These are phyloP conservation scores for Nakazawaea ernobii DNA, from an alignment of 805 yeast species.

Conservation along the genomic window DNA sequence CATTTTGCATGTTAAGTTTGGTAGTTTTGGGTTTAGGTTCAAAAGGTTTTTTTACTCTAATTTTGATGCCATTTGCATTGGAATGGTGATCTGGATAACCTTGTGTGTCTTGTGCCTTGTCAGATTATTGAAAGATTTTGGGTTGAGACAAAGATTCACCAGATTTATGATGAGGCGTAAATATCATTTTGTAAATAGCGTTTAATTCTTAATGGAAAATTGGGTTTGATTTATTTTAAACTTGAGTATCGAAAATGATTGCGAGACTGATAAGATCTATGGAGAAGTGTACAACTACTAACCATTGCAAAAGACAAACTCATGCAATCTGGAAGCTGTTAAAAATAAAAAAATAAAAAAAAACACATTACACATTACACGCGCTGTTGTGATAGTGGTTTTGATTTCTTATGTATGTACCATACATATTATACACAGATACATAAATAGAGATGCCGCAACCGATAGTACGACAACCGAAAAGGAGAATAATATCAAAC, in stretches of 20 bases:
- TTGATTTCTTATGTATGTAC: no score
- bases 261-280: no score
- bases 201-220: neutral
- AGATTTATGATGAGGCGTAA: slow-evolving; percentile 4
- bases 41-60: slow-evolving; percentile 7
- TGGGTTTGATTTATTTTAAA: no score
- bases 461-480: neutral
- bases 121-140: slow-evolving; percentile 6
- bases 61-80: slow-evolving; percentile 7
- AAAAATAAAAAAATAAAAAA: no score
- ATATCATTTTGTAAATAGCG: slow-evolving; percentile 3
- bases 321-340: no score
- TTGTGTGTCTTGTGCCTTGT: neutral
- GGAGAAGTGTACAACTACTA: no score
- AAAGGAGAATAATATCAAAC: slow-evolving; percentile 1
- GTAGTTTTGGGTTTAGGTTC: neutral
- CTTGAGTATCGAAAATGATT: no score
- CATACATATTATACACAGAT: no score
- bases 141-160: neutral
- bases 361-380: no score
- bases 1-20: neutral
- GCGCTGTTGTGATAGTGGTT: no score
- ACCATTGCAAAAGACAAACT: no score
- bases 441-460: slow-evolving; percentile 1
- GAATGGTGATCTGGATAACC: slow-evolving; percentile 3